Conservation (phyloP, 805 yeast species). For the Candida broadrunensis region DNA sequence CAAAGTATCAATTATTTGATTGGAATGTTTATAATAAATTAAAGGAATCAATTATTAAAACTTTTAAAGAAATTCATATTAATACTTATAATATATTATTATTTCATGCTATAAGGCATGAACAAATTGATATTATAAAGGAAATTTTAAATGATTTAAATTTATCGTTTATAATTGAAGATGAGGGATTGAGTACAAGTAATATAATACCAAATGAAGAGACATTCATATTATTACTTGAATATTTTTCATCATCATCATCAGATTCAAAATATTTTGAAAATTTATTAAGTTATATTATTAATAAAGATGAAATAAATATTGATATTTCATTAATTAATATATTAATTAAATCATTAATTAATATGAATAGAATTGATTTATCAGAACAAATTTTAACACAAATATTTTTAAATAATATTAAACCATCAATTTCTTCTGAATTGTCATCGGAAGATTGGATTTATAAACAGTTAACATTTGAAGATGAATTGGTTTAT, state of each 20-base stretch:
- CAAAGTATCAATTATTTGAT: not conserved
- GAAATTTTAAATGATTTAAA: constrained; percentile 14
- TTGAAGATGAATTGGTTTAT: constrained; percentile 18
- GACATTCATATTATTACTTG: constrained; percentile 16
- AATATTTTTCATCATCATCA: constrained; percentile 7
- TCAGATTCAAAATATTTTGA: not conserved
- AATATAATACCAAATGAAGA: constrained; percentile 12
- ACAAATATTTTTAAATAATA: not conserved
- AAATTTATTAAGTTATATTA: constrained; percentile 2
- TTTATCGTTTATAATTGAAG: not conserved
- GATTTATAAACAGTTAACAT: constrained; percentile 6
- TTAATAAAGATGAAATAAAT: not conserved
- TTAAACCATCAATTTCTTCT: not conserved
- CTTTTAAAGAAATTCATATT: constrained; percentile 3
- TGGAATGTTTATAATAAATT: not conserved
- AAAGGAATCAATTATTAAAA: not conserved
- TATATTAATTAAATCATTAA: constrained; percentile 13
- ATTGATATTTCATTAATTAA: constrained; percentile 18
- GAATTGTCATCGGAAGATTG: constrained; percentile 1
- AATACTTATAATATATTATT: constrained; percentile 24
- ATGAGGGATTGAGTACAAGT: not conserved
- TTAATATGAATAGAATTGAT: constrained; percentile 5
- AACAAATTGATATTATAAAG: constrained; percentile 14
- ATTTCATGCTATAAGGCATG: constrained; percentile 27
- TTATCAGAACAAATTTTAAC: constrained; percentile 11